Conservation (phyloP, 345 rosid species). For the Ceriops zippeliana region DNA sequence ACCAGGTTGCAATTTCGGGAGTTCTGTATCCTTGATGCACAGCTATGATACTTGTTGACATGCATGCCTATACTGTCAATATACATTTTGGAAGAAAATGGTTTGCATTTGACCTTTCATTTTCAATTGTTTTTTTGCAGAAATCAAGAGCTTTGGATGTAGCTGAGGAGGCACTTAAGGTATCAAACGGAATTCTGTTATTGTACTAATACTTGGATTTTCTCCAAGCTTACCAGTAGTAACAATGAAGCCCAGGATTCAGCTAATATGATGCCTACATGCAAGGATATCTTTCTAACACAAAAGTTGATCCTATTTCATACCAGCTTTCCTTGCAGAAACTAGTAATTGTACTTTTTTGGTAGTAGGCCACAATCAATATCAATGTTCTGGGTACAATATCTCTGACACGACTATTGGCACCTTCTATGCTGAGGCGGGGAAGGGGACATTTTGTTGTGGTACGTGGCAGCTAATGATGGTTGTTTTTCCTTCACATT, state of each 20-base stretch:
- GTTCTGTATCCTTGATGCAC: background rate
- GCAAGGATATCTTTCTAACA: background rate
- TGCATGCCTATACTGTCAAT: background rate
- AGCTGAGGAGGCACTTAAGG: constrained; percentile 73
- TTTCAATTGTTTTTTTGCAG: constrained; percentile 37
- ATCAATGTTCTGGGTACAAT: constrained; percentile 87
- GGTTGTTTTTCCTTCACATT: background rate
- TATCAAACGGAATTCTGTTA: constrained; percentile 19
- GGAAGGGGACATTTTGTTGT: constrained; percentile 93
- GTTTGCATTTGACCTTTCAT: background rate
- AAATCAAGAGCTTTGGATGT: constrained; percentile 75
- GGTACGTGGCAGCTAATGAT: constrained; percentile 52
- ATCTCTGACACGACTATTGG: constrained; percentile 74
- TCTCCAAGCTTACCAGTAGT: background rate
- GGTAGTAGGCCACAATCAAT: constrained; percentile 63
- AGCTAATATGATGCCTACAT: background rate
- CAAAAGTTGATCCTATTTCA: background rate
- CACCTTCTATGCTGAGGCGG: constrained; percentile 71
- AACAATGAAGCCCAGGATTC: background rate
- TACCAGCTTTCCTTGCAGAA: background rate
- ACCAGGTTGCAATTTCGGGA: no score
- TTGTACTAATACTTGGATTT: constrained; percentile 5
- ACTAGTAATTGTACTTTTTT: constrained; percentile 14
- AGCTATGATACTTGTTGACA: background rate
- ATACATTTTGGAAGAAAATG: background rate